phyloP scores from a whole-genome alignment of 805 yeast genomes.

The Wickerhamiella hasegawae region DNA sequence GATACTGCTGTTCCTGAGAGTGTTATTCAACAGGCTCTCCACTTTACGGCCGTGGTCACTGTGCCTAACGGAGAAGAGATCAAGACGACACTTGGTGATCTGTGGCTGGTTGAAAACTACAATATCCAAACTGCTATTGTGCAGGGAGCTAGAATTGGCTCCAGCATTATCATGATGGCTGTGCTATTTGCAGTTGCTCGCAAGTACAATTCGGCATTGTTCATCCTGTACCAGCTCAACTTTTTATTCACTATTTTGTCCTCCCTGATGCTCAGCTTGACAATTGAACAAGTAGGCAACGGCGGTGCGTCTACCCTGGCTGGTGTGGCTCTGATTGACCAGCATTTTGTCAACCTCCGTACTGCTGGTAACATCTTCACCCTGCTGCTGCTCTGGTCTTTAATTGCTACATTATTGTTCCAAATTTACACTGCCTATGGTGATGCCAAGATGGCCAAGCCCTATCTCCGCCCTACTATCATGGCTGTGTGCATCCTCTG shows the following conservation, averaged over 20 bases:
- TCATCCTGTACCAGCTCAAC: conserved; percentile 51
- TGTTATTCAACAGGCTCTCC: too few relatives aligned
- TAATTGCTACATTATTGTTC: conserved; percentile 50
- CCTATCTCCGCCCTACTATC: conserved; percentile 25
- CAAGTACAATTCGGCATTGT: conserved; percentile 49
- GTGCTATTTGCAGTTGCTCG: conserved; percentile 32
- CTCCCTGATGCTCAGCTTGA: conserved; percentile 27
- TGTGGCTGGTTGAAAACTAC: too few relatives aligned
- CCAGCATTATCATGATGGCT: conserved; percentile 31
- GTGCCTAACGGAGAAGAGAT: too few relatives aligned
- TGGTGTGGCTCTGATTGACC: conserved; percentile 26
- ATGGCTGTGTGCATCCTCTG: conserved; percentile 28
- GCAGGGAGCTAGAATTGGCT: conserved; percentile 42
- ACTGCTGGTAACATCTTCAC: conserved; percentile 48
- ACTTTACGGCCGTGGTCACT: too few relatives aligned
- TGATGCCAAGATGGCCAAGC: conserved; percentile 18
- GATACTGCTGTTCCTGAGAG: too few relatives aligned
- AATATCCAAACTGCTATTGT: too few relatives aligned
- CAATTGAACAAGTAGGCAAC: not conserved
- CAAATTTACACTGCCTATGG: conserved; percentile 58
- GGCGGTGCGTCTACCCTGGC: conserved; percentile 34
- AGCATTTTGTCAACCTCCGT: conserved; percentile 30
- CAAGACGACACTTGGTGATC: too few relatives aligned
- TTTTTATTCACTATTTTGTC: conserved; percentile 35
- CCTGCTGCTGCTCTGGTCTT: conserved; percentile 38